phyloP scores from a whole-genome alignment of 2,329 filamentous ascomycete genomes.

The Penicillium thymicola region DNA sequence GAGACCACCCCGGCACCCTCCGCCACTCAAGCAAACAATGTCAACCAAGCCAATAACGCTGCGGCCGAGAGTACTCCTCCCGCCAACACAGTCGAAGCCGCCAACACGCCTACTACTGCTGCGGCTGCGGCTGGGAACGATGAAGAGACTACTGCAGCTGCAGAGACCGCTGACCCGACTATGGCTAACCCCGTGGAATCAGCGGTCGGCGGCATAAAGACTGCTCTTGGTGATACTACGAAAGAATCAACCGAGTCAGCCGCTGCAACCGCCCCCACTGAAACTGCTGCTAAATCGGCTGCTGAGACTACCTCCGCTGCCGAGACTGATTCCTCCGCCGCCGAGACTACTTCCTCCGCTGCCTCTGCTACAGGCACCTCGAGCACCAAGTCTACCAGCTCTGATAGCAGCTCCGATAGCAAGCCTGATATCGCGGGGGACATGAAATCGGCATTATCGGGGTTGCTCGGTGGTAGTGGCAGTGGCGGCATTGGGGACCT shows the following conservation, averaged over 20 bases:
- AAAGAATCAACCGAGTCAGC: background rate
- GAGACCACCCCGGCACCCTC: background rate
- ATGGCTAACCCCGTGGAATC: constrained; percentile 3
- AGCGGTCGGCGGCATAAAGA: constrained; percentile 3
- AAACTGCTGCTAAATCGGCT: background rate
- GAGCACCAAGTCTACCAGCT: constrained; percentile 8
- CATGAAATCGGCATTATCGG: constrained; percentile 2
- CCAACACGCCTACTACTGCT: background rate
- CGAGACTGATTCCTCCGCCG: constrained; percentile 4
- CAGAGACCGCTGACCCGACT: background rate
- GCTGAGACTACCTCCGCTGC: background rate
- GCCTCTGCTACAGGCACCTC: background rate
- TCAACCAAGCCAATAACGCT: constrained; percentile 4
- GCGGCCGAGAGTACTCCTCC: background rate
- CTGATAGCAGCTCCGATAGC: background rate
- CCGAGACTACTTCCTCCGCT: constrained; percentile 4
- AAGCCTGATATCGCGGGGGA: background rate
- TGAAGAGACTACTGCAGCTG: background rate
- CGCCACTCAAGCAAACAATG: constrained; percentile 6
- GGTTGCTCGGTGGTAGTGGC: constrained; percentile 1
- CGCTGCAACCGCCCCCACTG: background rate
- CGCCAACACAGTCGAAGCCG: too few species aligned
- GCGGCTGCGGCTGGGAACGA: background rate
- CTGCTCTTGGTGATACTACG: background rate
- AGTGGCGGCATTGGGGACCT: constrained; percentile 1